These are phyloP conservation scores for Fusarium phyllophilum DNA, from an alignment of 2,329 filamentous ascomycete species.

Conservation along the genomic window DNA sequence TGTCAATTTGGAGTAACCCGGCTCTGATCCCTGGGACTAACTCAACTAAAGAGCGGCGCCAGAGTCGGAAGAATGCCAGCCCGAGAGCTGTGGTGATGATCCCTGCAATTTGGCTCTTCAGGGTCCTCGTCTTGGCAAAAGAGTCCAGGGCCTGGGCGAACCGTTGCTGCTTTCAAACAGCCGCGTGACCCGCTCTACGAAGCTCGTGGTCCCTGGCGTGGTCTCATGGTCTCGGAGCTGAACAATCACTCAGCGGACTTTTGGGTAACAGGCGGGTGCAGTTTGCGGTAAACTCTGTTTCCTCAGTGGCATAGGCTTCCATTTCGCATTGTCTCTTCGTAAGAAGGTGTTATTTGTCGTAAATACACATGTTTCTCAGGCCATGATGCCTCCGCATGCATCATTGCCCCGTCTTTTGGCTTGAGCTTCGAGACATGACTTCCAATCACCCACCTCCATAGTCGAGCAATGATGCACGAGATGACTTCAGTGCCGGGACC, in stretches of 20 bases:
- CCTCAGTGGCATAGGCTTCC: background rate
- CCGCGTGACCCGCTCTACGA: slow-evolving; percentile 32
- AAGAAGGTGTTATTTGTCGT: background rate
- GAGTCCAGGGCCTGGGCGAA: slow-evolving; percentile 8
- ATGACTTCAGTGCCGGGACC: slow-evolving; percentile 37
- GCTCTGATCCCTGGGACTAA: slow-evolving; percentile 1
- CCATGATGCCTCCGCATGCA: slow-evolving; percentile 25
- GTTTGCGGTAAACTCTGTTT: background rate
- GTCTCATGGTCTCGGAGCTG: slow-evolving; percentile 28
- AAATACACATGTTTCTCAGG: slow-evolving; percentile 18
- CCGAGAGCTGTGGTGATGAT: slow-evolving; percentile 24
- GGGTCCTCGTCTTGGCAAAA: slow-evolving; percentile 16
- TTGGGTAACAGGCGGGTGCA: background rate
- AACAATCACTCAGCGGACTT: slow-evolving; percentile 1
- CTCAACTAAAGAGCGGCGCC: background rate
- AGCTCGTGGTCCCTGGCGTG: slow-evolving; percentile 22
- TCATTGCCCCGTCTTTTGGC: slow-evolving; percentile 29
- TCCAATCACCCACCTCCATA: slow-evolving; percentile 20
- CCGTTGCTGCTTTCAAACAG: slow-evolving; percentile 29
- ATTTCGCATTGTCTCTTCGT: background rate
- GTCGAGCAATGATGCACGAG: slow-evolving; percentile 16
- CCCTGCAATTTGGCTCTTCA: slow-evolving; percentile 1
- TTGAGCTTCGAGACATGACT: slow-evolving; percentile 10
- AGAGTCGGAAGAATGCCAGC: slow-evolving; percentile 26
- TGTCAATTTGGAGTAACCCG: slow-evolving; percentile 8